Evolutionary conservation across 2,329 filamentous ascomycete species (phyloP).

Genomic region (Venturia aucupariae): DNA sequence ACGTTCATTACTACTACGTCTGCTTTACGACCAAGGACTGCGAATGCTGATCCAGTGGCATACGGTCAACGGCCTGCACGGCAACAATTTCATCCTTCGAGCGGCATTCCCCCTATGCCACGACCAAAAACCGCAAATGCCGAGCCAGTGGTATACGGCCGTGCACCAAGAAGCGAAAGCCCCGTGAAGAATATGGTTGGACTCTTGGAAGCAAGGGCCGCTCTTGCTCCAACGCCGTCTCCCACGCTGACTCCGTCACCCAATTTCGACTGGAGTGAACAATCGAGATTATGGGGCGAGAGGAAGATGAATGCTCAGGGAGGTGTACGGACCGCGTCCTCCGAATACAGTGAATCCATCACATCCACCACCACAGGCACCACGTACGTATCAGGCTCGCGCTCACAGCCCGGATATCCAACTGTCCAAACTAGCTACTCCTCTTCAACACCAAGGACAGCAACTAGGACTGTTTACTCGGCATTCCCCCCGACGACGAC

Average conservation of each 20-base stretch:
- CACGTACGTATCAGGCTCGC: not conserved
- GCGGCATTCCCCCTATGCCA: not conserved
- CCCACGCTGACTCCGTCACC: constrained; percentile 4
- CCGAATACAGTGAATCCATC: not conserved
- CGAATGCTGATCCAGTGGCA: not conserved
- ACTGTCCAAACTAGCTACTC: not conserved
- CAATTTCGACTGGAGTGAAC: constrained; percentile 22
- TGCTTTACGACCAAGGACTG: not conserved
- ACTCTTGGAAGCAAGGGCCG: constrained; percentile 5
- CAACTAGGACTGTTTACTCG: not conserved
- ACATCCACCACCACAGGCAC: not conserved
- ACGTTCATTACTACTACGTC: not conserved
- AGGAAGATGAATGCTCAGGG: constrained; percentile 21
- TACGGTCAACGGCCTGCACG: not conserved
- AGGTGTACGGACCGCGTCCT: constrained; percentile 13
- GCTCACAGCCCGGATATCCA: not conserved
- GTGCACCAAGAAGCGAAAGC: constrained; percentile 1
- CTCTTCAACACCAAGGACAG: not conserved
- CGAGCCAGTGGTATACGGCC: not conserved
- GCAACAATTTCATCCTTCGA: not conserved
- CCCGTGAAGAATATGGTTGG: constrained; percentile 10
- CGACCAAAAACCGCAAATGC: not conserved
- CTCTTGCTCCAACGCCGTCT: not conserved
- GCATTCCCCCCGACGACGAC: not conserved
- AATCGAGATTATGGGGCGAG: constrained; percentile 23